These are phyloP conservation scores for Mucor ambiguus DNA, from an alignment of 371 early-diverging fungal genomes.

Conservation along the genomic window DNA sequence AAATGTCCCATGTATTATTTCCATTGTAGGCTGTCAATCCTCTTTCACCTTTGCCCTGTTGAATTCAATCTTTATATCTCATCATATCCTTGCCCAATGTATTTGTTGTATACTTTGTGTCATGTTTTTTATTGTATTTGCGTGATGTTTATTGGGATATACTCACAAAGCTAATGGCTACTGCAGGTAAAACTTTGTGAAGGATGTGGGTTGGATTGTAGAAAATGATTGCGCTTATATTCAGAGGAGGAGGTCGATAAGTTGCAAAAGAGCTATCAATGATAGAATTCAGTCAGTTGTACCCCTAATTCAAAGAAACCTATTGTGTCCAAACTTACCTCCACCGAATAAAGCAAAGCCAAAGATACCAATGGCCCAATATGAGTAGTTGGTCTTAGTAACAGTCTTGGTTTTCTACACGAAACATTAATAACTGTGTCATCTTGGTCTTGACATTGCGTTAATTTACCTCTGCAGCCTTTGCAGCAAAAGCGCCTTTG, in stretches of 20 bases:
- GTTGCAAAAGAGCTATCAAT: conserved; percentile 17
- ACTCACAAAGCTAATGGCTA: not conserved
- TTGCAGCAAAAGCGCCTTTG: conserved; percentile 19
- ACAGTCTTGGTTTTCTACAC: conserved; percentile 14
- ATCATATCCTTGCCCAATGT: not conserved
- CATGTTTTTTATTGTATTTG: not conserved
- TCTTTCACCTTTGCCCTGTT: too few species aligned
- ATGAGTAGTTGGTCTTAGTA: conserved; percentile 16
- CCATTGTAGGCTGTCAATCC: too few species aligned
- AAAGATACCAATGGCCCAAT: conserved; percentile 22
- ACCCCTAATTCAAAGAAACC: not conserved
- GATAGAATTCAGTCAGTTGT: too few species aligned
- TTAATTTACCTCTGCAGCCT: conserved; percentile 20
- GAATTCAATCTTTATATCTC: too few species aligned
- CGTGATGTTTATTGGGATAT: not conserved
- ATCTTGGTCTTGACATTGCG: not conserved
- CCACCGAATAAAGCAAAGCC: conserved; percentile 31
- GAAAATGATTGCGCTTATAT: not conserved
- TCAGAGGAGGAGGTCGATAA: conserved; percentile 22
- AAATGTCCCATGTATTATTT: too few species aligned
- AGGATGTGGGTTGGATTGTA: not conserved
- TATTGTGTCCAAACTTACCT: conserved; percentile 8
- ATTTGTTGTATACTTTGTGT: not conserved
- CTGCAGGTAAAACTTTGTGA: not conserved
- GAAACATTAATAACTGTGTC: not conserved